These are phyloP conservation scores for Saccharomycopsis malanga DNA, from an alignment of 805 yeast genomes.

Conservation along the genomic window DNA sequence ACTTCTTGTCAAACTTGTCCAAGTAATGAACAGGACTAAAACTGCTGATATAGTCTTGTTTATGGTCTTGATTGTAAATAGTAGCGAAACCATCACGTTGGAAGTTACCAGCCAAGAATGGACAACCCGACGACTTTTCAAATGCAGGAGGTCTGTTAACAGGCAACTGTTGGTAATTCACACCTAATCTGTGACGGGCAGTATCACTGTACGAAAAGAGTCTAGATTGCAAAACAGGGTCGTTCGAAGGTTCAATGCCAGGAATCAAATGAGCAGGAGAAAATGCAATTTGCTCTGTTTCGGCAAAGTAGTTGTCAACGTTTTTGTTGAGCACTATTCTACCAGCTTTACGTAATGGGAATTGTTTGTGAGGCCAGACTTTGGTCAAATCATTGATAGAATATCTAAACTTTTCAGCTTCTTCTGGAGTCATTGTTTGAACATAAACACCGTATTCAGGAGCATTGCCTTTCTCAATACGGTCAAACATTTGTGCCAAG, in stretches of 20 bases:
- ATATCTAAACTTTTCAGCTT: conserved; percentile 44
- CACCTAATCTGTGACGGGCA: conserved; percentile 69
- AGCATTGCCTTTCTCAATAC: conserved; percentile 41
- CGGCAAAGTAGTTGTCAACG: conserved; percentile 26
- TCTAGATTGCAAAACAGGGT: conserved; percentile 72
- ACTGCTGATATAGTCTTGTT: conserved; percentile 47
- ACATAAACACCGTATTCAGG: conserved; percentile 49
- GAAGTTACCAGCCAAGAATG: conserved; percentile 39
- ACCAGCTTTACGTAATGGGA: conserved; percentile 51
- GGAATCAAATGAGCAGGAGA: conserved; percentile 69
- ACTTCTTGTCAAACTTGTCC: conserved; percentile 18
- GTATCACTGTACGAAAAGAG: conserved; percentile 72
- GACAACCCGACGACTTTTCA: conserved; percentile 36
- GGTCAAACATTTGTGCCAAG: conserved; percentile 33
- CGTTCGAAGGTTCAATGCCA: conserved; percentile 69
- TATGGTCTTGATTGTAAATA: conserved; percentile 36
- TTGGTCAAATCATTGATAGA: conserved; percentile 49
- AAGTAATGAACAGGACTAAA: neutral
- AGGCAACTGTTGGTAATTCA: conserved; percentile 60
- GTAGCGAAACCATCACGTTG: conserved; percentile 45
- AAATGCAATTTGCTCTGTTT: conserved; percentile 55
- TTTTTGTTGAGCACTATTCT: conserved; percentile 47
- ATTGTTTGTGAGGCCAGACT: conserved; percentile 50
- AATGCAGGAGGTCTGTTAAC: conserved; percentile 42
- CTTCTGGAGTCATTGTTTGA: conserved; percentile 53